Conservation (phyloP, 495 filamentous ascomycete genomes). For the Tuber magnatum region DNA sequence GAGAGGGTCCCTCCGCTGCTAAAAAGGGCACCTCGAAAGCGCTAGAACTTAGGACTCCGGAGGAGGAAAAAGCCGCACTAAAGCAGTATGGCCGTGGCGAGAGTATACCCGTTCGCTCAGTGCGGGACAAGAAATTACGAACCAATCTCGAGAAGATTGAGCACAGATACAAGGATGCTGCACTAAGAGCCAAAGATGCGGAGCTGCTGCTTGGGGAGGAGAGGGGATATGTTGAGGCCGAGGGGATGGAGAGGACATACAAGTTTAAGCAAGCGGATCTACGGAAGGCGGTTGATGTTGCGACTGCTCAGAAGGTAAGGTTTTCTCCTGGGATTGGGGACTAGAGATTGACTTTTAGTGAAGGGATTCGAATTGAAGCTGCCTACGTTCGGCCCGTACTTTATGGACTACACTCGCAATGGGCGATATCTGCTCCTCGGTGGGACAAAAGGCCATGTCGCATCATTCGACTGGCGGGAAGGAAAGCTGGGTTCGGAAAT, state of each 20-base stretch:
- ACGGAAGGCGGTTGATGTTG: slow-evolving; percentile 60
- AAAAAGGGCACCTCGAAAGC: neutral
- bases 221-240: slow-evolving; percentile 80
- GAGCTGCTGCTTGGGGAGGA: slow-evolving; percentile 88
- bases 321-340: neutral
- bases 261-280: slow-evolving; percentile 89
- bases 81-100: slow-evolving; percentile 77
- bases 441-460: slow-evolving; percentile 88
- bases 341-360: neutral
- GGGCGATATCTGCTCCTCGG: slow-evolving; percentile 76
- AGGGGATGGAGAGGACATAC: slow-evolving; percentile 86
- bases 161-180: slow-evolving; percentile 69
- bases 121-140: slow-evolving; percentile 82
- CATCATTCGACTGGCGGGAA: slow-evolving; percentile 92
- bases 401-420: slow-evolving; percentile 79
- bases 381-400: slow-evolving; percentile 74
- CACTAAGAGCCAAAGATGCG: slow-evolving; percentile 78
- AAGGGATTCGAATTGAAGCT: slow-evolving; percentile 77
- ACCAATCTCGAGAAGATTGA: slow-evolving; percentile 72
- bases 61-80: slow-evolving; percentile 49
- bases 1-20: slow-evolving; percentile 1
- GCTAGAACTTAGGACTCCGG: slow-evolving; percentile 18
- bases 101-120: slow-evolving; percentile 51
- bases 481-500: slow-evolving; percentile 86
- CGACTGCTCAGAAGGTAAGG: slow-evolving; percentile 68